A percentile compares a stretch with the other conserved stretches of the same genome.
Conservation (phyloP, 2,329 filamentous ascomycete species). For the Leptosphaerulina australis region DNA sequence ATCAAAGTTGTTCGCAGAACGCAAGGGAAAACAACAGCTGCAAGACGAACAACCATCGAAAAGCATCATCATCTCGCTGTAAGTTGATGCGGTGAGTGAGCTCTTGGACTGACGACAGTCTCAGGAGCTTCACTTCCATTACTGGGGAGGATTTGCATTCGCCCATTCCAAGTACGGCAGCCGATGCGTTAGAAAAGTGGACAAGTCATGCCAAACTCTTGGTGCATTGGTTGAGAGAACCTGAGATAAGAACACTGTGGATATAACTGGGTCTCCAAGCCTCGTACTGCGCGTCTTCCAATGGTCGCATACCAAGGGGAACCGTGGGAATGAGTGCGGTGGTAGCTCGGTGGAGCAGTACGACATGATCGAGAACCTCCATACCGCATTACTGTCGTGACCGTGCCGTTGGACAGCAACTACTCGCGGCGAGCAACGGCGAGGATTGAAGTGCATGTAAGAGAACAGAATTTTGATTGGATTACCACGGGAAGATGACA, state of each 20-base stretch:
- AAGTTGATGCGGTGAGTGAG: conserved; percentile 14
- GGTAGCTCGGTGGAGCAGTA: conserved; percentile 21
- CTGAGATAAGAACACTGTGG: conserved; percentile 45
- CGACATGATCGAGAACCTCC: conserved; percentile 23
- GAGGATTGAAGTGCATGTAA: background rate
- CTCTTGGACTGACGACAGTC: conserved; percentile 32
- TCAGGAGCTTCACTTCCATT: conserved; percentile 25
- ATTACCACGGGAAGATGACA: conserved; percentile 18
- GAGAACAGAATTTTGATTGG: conserved; percentile 9
- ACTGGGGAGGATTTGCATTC: conserved; percentile 32
- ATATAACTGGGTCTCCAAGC: conserved; percentile 42
- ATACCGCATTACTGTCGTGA: conserved; percentile 2
- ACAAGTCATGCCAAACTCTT: conserved; percentile 30
- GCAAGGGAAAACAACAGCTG: background rate
- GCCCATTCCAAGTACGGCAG: conserved; percentile 27
- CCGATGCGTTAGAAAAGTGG: conserved; percentile 41
- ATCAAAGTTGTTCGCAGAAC: background rate
- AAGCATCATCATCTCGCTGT: background rate
- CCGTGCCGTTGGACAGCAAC: background rate
- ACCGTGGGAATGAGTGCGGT: conserved; percentile 28
- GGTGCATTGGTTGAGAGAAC: conserved; percentile 37
- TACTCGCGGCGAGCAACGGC: background rate
- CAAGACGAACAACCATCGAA: background rate
- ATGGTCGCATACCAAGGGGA: conserved; percentile 29
- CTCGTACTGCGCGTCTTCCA: conserved; percentile 35